Evolutionary conservation across 257 asterid genomes (phyloP).

Genomic region (Capsicum chinense): DNA sequence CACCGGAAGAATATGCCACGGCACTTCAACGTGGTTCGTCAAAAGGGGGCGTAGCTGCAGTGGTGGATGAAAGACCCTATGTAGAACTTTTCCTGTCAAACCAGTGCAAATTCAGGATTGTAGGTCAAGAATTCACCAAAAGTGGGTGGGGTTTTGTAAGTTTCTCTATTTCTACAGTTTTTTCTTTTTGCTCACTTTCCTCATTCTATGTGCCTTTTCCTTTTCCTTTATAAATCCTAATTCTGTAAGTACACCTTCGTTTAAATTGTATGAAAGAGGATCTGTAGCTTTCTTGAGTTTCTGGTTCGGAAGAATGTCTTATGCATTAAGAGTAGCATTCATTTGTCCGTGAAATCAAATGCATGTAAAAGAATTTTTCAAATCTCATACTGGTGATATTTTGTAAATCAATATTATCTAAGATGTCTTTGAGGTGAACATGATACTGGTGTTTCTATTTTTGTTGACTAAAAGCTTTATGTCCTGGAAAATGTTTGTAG

Average conservation of each 20-base stretch:
- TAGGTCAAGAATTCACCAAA: conserved; percentile 64
- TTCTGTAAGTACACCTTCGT: background rate
- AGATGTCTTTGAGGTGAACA: background rate
- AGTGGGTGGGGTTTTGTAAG: conserved; percentile 84
- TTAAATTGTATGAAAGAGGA: background rate
- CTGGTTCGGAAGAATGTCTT: background rate
- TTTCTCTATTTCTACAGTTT: conserved; percentile 26
- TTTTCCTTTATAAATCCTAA: background rate
- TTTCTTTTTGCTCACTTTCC: background rate
- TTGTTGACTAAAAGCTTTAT: background rate
- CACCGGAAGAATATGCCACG: conserved; percentile 58
- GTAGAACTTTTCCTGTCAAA: conserved; percentile 57
- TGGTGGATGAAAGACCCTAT: conserved; percentile 70
- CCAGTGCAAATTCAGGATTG: conserved; percentile 56
- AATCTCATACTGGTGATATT: background rate
- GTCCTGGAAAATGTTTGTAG: conserved; percentile 12
- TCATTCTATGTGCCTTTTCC: background rate
- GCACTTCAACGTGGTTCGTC: conserved; percentile 57
- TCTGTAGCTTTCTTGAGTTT: conserved; percentile 19
- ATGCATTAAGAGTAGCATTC: conserved; percentile 10
- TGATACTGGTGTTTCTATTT: background rate
- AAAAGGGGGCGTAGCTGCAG: conserved; percentile 70
- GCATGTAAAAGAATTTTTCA: background rate
- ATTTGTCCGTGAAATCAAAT: background rate
- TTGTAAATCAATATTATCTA: background rate